phyloP scores from a whole-genome alignment of 202 grass and related monocot genomes.

The Carex arenaria region DNA sequence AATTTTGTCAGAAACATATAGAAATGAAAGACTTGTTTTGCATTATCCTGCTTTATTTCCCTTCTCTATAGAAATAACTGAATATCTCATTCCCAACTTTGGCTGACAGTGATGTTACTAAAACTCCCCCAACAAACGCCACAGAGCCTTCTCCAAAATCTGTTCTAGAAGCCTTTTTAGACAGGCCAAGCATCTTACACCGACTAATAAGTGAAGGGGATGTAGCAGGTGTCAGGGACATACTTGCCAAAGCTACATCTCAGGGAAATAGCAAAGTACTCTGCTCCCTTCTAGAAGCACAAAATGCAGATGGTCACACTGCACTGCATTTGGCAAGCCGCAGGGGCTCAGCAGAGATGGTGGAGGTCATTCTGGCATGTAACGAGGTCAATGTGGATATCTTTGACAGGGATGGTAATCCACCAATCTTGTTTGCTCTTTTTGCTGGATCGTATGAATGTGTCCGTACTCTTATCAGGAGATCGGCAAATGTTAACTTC shows the following conservation, averaged over 20 bases:
- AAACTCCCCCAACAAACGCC: slow-evolving; percentile 51
- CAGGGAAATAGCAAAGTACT: slow-evolving; percentile 52
- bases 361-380: slow-evolving; percentile 83
- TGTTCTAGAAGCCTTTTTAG: slow-evolving; percentile 59
- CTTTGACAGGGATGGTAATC: slow-evolving; percentile 81
- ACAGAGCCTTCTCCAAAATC: slow-evolving; percentile 55
- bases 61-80: background rate
- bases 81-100: background rate
- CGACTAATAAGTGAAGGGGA: slow-evolving; percentile 86
- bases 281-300: slow-evolving; percentile 74
- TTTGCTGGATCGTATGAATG: slow-evolving; percentile 83
- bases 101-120: slow-evolving; percentile 55
- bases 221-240: slow-evolving; percentile 59
- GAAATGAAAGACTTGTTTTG: background rate
- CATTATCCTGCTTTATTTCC: background rate
- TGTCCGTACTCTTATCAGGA: slow-evolving; percentile 71
- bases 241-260: slow-evolving; percentile 65
- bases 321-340: slow-evolving; percentile 89
- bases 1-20: background rate
- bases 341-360: slow-evolving; percentile 74
- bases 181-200: slow-evolving; percentile 86
- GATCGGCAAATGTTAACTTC: slow-evolving; percentile 65
- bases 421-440: slow-evolving; percentile 94
- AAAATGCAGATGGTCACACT: slow-evolving; percentile 78
- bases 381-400: slow-evolving; percentile 83